Conservation (phyloP, 129 eudicot genomes). For the Ambrosia artemisiifolia region DNA sequence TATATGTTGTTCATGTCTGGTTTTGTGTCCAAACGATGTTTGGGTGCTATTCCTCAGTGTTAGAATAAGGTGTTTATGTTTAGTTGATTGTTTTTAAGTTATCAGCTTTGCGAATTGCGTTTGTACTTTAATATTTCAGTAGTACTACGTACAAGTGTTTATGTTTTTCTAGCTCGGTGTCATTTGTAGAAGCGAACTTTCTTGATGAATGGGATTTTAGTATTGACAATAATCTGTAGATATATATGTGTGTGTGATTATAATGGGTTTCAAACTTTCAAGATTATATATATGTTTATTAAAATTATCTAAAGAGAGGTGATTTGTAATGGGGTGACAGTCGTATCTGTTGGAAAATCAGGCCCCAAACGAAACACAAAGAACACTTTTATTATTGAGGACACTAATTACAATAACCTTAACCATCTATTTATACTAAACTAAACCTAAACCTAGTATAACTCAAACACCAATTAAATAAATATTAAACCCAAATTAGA, state of each 20-base stretch:
- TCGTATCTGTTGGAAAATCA: too few relatives aligned
- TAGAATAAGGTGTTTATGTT: background rate
- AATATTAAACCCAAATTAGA: too few relatives aligned
- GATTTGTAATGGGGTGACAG: too few relatives aligned
- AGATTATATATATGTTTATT: background rate
- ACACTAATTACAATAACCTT: too few relatives aligned
- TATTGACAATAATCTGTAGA: background rate
- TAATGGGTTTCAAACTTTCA: background rate
- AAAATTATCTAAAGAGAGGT: too few relatives aligned
- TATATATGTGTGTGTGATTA: background rate
- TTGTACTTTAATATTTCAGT: background rate
- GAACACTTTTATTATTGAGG: too few relatives aligned
- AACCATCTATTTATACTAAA: too few relatives aligned
- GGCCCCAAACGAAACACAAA: too few relatives aligned
- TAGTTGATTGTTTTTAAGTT: background rate
- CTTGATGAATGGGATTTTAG: background rate
- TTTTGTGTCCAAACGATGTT: slow-evolving; percentile 29
- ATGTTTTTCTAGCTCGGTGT: background rate
- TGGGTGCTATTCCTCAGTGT: slow-evolving; percentile 32
- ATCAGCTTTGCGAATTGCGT: background rate
- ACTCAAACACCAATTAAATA: too few relatives aligned
- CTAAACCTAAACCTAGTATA: too few relatives aligned
- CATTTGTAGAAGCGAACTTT: background rate
- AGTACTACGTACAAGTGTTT: slow-evolving; percentile 11
- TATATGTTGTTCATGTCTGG: slow-evolving; percentile 28